phyloP scores from a whole-genome alignment of 371 early-diverging fungal genomes.

The Mucor saturninus region DNA sequence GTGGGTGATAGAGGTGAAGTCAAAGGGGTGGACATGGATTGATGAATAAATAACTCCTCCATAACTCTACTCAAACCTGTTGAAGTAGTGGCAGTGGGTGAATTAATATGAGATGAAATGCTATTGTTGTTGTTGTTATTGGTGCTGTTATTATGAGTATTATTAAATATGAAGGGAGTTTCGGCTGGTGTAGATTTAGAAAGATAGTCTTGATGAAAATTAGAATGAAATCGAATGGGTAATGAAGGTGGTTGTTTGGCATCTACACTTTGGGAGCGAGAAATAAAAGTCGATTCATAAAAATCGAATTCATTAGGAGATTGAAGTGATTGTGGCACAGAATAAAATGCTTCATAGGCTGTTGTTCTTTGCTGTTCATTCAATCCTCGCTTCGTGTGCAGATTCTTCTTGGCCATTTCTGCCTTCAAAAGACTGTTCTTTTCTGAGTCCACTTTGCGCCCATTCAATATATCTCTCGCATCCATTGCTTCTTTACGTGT shows the following conservation, averaged over 20 bases:
- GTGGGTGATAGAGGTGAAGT: slow-evolving; percentile 34
- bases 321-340: slow-evolving; percentile 46
- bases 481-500: slow-evolving; percentile 82
- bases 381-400: slow-evolving; percentile 67
- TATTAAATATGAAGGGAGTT: slow-evolving; percentile 14
- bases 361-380: slow-evolving; percentile 8
- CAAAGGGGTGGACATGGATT: slow-evolving; percentile 31
- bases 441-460: slow-evolving; percentile 86
- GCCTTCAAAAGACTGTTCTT: slow-evolving; percentile 85
- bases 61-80: slow-evolving; percentile 29
- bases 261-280: slow-evolving; percentile 35
- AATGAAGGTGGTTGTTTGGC: slow-evolving; percentile 24
- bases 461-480: slow-evolving; percentile 84
- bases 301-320: slow-evolving; percentile 37
- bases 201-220: slow-evolving; percentile 30
- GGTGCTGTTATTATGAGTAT: slow-evolving; percentile 7
- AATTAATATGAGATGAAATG: slow-evolving; percentile 21
- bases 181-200: slow-evolving; percentile 38
- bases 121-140: slow-evolving; percentile 1
- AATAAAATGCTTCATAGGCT: slow-evolving; percentile 60
- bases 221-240: slow-evolving; percentile 16
- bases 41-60: slow-evolving; percentile 21
- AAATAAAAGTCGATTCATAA: slow-evolving; percentile 14
- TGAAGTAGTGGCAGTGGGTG: slow-evolving; percentile 21
- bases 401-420: slow-evolving; percentile 95